These are phyloP conservation scores for Xanthoconium separans DNA, from an alignment of 1,284 basidiomycete genomes.

Conservation along the genomic window DNA sequence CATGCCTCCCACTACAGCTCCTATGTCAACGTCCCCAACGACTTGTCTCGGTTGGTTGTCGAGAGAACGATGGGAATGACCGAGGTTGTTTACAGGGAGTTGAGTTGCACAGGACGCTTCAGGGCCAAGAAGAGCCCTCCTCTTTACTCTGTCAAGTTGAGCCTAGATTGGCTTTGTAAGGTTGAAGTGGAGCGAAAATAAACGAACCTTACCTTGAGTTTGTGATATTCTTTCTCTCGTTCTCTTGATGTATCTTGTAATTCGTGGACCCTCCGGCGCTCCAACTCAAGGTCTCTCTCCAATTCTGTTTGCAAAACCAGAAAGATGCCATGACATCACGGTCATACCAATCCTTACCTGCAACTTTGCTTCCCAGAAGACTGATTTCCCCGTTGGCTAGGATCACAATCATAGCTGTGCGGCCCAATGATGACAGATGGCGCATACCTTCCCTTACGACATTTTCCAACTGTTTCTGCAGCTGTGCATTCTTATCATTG, in stretches of 20 bases:
- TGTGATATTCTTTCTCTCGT: slow-evolving; percentile 82
- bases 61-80: slow-evolving; percentile 18
- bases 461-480: slow-evolving; percentile 79
- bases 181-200: slow-evolving; percentile 34
- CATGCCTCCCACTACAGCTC: slow-evolving; percentile 65
- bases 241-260: slow-evolving; percentile 72
- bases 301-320: slow-evolving; percentile 47
- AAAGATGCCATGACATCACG: not conserved
- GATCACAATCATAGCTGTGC: slow-evolving; percentile 6
- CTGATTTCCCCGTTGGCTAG: slow-evolving; percentile 76
- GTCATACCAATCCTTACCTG: slow-evolving; percentile 41
- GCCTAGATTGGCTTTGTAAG: slow-evolving; percentile 48
- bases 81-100: slow-evolving; percentile 11
- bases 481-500: slow-evolving; percentile 75
- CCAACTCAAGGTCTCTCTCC: slow-evolving; percentile 75
- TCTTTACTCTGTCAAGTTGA: slow-evolving; percentile 80
- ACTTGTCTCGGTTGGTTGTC: slow-evolving; percentile 21
- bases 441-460: slow-evolving; percentile 71
- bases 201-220: slow-evolving; percentile 60
- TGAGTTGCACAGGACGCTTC: slow-evolving; percentile 20
- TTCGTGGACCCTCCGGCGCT: slow-evolving; percentile 69
- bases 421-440: not conserved
- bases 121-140: slow-evolving; percentile 63
- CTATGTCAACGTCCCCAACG: slow-evolving; percentile 43
- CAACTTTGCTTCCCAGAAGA: slow-evolving; percentile 62